A percentile compares a stretch with the other conserved stretches of the same genome.
These are phyloP conservation scores for Trichosporon inkin DNA, from an alignment of 1,284 basidiomycete genomes.

Conservation along the genomic window DNA sequence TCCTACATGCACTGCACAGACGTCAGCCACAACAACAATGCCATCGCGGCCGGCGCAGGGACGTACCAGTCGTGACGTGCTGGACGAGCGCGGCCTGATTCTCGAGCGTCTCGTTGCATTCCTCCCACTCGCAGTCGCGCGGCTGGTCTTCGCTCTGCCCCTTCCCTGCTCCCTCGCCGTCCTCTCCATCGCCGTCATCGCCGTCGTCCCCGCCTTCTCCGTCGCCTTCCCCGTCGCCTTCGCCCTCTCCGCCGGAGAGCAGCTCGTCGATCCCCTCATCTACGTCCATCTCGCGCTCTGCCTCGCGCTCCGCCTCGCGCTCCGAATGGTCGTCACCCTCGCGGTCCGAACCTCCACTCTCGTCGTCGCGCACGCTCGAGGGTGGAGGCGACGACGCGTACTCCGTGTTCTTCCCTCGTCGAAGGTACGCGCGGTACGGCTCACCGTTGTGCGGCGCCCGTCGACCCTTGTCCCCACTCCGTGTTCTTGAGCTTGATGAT, in stretches of 20 bases:
- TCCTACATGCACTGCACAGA: conserved; percentile 31
- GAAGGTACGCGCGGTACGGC: not conserved
- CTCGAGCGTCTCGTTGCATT: conserved; percentile 25
- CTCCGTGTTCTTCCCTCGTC: not conserved
- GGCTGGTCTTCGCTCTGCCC: not conserved
- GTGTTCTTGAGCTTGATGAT: not conserved
- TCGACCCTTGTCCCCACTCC: not conserved
- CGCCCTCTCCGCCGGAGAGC: conserved; percentile 16
- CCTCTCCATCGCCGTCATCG: conserved; percentile 9
- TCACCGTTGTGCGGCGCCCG: not conserved
- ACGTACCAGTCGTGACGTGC: conserved; percentile 36
- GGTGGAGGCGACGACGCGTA: not conserved
- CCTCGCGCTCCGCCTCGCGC: not conserved
- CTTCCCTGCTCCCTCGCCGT: conserved; percentile 2
- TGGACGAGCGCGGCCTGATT: conserved; percentile 29
- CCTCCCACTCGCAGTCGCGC: conserved; percentile 31
- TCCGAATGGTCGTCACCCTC: conserved; percentile 1
- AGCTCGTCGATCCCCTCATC: conserved; percentile 36
- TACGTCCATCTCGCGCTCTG: conserved; percentile 21
- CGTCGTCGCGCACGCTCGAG: not conserved
- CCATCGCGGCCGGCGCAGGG: not conserved
- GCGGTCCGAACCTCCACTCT: conserved; percentile 6
- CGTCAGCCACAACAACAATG: conserved; percentile 2
- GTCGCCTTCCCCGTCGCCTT: conserved; percentile 9
- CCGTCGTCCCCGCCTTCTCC: conserved; percentile 10